Evolutionary conservation across 495 filamentous ascomycete genomes (phyloP).

Genomic region (Penicillium odoratum): DNA sequence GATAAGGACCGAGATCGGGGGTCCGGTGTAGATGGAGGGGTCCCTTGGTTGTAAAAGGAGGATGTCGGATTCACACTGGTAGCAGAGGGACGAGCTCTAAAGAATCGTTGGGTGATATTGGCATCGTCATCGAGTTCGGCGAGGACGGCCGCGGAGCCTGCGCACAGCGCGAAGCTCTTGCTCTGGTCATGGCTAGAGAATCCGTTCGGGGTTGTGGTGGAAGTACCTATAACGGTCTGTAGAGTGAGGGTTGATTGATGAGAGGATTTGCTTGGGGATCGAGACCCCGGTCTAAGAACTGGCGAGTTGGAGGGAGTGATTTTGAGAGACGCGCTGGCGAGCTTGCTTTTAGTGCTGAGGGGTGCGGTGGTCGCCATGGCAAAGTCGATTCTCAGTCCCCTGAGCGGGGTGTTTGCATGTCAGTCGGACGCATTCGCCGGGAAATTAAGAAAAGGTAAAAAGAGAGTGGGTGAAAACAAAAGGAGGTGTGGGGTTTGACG

Average conservation of each 20-base stretch:
- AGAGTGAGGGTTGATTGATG: conserved; percentile 63
- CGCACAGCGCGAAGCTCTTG: conserved; percentile 79
- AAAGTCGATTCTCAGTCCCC: conserved; percentile 28
- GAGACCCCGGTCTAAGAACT: conserved; percentile 57
- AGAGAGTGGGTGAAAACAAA: neutral
- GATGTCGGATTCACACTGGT: conserved; percentile 59
- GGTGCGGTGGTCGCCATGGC: conserved; percentile 38
- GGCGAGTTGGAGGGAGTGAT: conserved; percentile 81
- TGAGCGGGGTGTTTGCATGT: conserved; percentile 23
- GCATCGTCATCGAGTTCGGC: conserved; percentile 72
- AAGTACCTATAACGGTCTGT: conserved; percentile 84
- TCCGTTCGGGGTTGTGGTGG: conserved; percentile 77
- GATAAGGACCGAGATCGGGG: conserved; percentile 37
- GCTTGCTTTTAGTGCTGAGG: conserved; percentile 38
- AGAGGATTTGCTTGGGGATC: conserved; percentile 60
- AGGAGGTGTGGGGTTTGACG: neutral
- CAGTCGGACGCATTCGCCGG: conserved; percentile 17
- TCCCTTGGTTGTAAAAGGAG: conserved; percentile 62
- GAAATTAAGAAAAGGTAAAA: conserved; percentile 10
- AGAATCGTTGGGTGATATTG: conserved; percentile 80
- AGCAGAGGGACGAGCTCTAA: conserved; percentile 79
- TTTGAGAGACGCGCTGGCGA: conserved; percentile 55
- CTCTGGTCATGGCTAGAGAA: conserved; percentile 77
- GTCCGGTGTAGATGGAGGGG: conserved; percentile 51
- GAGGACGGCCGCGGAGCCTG: conserved; percentile 92